A percentile compares a stretch with the other conserved stretches of the same genome.
Evolutionary conservation across 345 rosid genomes (phyloP).

Genomic region (Raphanus sativus): DNA sequence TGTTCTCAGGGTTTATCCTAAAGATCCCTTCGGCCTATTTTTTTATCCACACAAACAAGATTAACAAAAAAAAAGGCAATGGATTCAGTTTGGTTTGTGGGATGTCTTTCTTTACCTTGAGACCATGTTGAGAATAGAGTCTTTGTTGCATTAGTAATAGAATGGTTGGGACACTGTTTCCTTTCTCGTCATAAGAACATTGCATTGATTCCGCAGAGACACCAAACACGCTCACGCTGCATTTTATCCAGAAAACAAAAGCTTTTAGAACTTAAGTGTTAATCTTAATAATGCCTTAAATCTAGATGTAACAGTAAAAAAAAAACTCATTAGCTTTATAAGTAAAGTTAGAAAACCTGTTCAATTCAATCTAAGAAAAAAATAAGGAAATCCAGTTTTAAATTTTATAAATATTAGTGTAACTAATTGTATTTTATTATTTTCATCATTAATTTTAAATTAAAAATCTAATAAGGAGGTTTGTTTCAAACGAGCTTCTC

Average conservation of each 20-base stretch:
- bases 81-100: not conserved
- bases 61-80: not conserved
- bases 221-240: conserved; percentile 92
- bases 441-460: no score
- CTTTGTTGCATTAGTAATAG: conserved; percentile 90
- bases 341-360: no score
- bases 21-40: conserved; percentile 90
- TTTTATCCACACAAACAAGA: conserved; percentile 3
- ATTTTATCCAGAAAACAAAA: conserved; percentile 15
- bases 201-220: conserved; percentile 99
- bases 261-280: not conserved
- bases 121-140: conserved; percentile 71
- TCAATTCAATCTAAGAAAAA: not conserved
- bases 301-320: not conserved
- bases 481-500: not conserved
- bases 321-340: no score
- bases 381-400: not conserved
- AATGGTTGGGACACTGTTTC: conserved; percentile 93
- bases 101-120: conserved; percentile 63
- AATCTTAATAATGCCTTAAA: no score
- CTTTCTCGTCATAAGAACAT: conserved; percentile 70
- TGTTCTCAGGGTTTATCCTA: conserved; percentile 94
- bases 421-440: no score
- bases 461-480: no score
- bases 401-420: no score